A percentile compares a stretch with the other conserved stretches of the same genome.
These are phyloP conservation scores for Pseudopithomyces chartarum DNA, from an alignment of 2,329 filamentous ascomycete species.

Conservation along the genomic window DNA sequence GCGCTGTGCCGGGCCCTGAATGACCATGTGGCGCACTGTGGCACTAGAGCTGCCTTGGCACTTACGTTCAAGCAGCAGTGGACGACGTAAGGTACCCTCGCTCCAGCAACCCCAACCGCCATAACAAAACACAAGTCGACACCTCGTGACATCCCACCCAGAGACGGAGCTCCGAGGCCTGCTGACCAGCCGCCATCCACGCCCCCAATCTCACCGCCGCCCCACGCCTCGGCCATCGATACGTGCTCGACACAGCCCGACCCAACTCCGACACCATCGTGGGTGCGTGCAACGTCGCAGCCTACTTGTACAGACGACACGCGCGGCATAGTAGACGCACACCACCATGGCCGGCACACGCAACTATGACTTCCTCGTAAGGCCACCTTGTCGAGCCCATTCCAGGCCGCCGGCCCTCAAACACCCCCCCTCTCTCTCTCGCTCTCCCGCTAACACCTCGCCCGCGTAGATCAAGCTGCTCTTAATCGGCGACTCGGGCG, in stretches of 20 bases:
- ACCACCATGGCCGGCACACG: slow-evolving; percentile 86
- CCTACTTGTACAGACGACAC: slow-evolving; percentile 19
- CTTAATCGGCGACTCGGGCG: slow-evolving; percentile 94
- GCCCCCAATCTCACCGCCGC: background rate
- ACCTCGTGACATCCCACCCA: background rate
- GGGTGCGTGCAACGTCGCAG: slow-evolving; percentile 33
- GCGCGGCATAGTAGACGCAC: slow-evolving; percentile 4
- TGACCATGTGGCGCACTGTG: background rate
- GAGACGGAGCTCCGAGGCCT: slow-evolving; percentile 1
- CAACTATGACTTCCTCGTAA: slow-evolving; percentile 99
- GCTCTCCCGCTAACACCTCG: background rate
- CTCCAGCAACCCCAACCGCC: background rate
- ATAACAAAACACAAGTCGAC: background rate
- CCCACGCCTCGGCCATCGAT: slow-evolving; percentile 4
- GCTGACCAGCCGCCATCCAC: background rate
- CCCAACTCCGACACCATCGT: slow-evolving; percentile 5
- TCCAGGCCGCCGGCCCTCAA: slow-evolving; percentile 2
- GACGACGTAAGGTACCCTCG: slow-evolving; percentile 3
- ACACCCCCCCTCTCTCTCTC: slow-evolving; percentile 2
- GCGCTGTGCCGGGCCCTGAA: background rate
- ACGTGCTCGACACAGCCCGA: slow-evolving; percentile 7
- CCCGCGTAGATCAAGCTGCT: slow-evolving; percentile 86
- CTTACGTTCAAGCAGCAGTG: background rate
- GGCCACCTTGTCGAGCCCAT: slow-evolving; percentile 38
- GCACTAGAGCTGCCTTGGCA: background rate